phyloP scores from a whole-genome alignment of 2,329 filamentous ascomycete species.

The Clarireedia homoeocarpa region DNA sequence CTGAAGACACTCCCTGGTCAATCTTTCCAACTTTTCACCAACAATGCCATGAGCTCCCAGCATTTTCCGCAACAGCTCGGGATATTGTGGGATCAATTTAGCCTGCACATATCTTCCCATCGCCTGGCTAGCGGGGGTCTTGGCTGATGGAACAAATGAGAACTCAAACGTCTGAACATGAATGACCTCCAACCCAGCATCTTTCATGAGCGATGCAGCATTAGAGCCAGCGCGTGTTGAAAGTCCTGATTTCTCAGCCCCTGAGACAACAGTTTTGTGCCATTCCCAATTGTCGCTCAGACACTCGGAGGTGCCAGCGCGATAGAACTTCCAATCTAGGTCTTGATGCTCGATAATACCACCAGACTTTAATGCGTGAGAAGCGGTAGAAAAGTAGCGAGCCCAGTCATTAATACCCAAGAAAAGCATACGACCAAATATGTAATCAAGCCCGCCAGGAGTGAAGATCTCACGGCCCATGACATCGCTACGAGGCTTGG shows the following conservation, averaged over 20 bases:
- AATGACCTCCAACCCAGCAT: background rate
- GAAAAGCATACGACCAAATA: conserved; percentile 7
- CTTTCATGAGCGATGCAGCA: background rate
- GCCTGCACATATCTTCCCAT: conserved; percentile 7
- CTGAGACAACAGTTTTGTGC: conserved; percentile 1
- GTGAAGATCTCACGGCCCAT: conserved; percentile 3
- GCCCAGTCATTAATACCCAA: conserved; percentile 4
- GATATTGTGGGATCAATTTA: conserved; percentile 6
- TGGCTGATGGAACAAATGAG: background rate
- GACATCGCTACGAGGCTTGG: background rate
- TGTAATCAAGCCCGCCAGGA: background rate
- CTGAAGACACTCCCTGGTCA: conserved; percentile 4
- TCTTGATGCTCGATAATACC: conserved; percentile 7
- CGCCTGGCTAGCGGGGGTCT: conserved; percentile 2
- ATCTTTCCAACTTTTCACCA: background rate
- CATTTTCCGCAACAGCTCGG: conserved; percentile 1
- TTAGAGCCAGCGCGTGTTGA: background rate
- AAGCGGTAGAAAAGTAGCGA: background rate
- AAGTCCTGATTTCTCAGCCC: background rate
- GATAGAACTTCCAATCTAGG: conserved; percentile 8
- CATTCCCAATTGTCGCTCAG: conserved; percentile 2
- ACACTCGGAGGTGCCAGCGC: background rate
- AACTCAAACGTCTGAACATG: conserved; percentile 3
- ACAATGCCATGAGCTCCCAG: background rate
- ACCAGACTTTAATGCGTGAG: background rate